Percentiles rank a stretch among this genome's conserved stretches.
phyloP scores from a whole-genome alignment of 2,329 filamentous ascomycete genomes.

The Aspergillus glaucus region DNA sequence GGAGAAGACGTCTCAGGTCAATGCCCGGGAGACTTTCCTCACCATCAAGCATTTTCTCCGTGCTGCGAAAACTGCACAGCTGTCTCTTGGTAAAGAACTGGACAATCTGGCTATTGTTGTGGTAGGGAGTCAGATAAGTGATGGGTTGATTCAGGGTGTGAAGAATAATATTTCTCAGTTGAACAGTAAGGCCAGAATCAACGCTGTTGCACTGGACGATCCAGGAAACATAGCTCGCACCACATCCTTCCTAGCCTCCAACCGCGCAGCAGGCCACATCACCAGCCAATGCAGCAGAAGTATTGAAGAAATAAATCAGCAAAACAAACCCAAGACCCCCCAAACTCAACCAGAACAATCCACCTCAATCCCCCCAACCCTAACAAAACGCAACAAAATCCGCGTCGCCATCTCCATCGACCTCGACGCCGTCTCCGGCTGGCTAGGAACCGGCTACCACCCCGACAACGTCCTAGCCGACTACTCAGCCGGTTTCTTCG shows the following conservation, averaged over 20 bases:
- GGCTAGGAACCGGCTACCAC: constrained; percentile 50
- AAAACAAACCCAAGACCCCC: neutral
- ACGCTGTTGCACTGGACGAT: constrained; percentile 48
- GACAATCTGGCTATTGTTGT: constrained; percentile 49
- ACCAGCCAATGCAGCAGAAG: constrained; percentile 49
- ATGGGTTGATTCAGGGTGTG: constrained; percentile 46
- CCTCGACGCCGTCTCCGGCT: constrained; percentile 56
- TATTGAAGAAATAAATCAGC: constrained; percentile 41
- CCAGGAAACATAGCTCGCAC: constrained; percentile 45
- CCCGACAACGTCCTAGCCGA: constrained; percentile 51
- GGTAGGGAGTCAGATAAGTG: constrained; percentile 48
- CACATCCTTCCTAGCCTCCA: constrained; percentile 46
- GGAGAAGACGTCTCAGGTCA: constrained; percentile 47
- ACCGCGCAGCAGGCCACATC: constrained; percentile 49
- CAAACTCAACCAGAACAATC: neutral
- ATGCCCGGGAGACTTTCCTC: constrained; percentile 49
- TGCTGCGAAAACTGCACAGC: constrained; percentile 36
- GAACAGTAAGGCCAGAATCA: constrained; percentile 47
- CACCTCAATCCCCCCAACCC: constrained; percentile 8
- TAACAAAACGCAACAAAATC: constrained; percentile 16
- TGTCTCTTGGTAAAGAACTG: constrained; percentile 33
- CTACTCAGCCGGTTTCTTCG: constrained; percentile 52
- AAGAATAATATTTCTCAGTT: constrained; percentile 51
- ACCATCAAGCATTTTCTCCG: constrained; percentile 52
- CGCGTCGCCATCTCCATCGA: constrained; percentile 39